A percentile compares a stretch with the other conserved stretches of the same genome.
Evolutionary conservation across 2,329 filamentous ascomycete genomes (phyloP).

Genomic region (Coniochaeta sp.): DNA sequence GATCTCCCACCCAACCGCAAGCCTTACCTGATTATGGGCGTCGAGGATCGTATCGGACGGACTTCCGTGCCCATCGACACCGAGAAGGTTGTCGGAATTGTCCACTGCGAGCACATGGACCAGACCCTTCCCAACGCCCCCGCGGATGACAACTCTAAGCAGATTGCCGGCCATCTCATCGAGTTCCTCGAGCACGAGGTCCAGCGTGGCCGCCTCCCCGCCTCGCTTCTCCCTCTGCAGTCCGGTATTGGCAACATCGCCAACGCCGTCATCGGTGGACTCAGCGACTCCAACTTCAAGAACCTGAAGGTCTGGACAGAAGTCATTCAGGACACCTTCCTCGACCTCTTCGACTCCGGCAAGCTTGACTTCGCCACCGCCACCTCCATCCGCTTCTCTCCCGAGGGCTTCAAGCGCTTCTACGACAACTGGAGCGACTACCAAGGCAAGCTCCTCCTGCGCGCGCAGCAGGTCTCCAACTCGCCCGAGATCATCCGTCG

Average conservation of each 20-base stretch:
- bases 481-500: constrained; percentile 84
- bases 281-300: constrained; percentile 73
- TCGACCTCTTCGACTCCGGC: constrained; percentile 85
- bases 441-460: constrained; percentile 73
- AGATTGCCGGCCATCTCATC: constrained; percentile 74
- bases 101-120: constrained; percentile 81
- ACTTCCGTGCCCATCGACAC: constrained; percentile 78
- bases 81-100: constrained; percentile 72
- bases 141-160: constrained; percentile 64
- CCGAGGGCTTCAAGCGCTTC: constrained; percentile 85
- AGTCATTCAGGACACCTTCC: constrained; percentile 86
- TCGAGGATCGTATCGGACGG: constrained; percentile 80
- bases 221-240: constrained; percentile 72
- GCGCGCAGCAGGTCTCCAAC: constrained; percentile 84
- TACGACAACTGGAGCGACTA: constrained; percentile 80
- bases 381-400: constrained; percentile 84
- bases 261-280: constrained; percentile 82
- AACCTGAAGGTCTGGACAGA: constrained; percentile 92
- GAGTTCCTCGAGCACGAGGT: constrained; percentile 84
- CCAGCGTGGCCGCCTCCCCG: constrained; percentile 65
- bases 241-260: constrained; percentile 91
- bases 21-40: constrained; percentile 77
- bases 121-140: constrained; percentile 66
- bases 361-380: constrained; percentile 85
- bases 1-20: constrained; percentile 74